phyloP scores from a whole-genome alignment of 257 asterid species.

The Mitragyna speciosa region DNA sequence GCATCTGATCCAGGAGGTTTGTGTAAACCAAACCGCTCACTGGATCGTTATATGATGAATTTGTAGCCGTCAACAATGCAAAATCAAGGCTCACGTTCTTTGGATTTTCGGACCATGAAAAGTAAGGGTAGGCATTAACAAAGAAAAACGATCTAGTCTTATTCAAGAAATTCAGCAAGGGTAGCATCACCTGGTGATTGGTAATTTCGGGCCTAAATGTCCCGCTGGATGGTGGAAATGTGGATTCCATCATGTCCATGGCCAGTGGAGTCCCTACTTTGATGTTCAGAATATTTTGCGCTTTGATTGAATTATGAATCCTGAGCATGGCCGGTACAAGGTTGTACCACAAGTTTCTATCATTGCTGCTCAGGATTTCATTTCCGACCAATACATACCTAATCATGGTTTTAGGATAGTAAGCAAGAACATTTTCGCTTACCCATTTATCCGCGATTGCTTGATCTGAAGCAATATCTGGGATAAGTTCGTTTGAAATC shows the following conservation, averaged over 20 bases:
- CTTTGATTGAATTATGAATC: constrained; percentile 37
- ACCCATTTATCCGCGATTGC: constrained; percentile 57
- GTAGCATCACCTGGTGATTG: constrained; percentile 36
- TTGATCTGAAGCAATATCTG: constrained; percentile 51
- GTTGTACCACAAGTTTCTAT: constrained; percentile 40
- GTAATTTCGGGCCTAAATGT: constrained; percentile 45
- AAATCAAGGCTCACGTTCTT: constrained; percentile 38
- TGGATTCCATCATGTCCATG: constrained; percentile 57
- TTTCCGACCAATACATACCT: constrained; percentile 66
- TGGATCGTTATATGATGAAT: constrained; percentile 38
- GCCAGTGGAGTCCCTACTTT: constrained; percentile 71
- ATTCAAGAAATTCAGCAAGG: constrained; percentile 51
- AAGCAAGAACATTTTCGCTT: constrained; percentile 44
- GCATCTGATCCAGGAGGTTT: constrained; percentile 72
- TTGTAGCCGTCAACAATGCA: constrained; percentile 47
- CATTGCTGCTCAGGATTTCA: constrained; percentile 51
- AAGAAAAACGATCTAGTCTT: constrained; percentile 53
- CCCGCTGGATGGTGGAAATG: constrained; percentile 74
- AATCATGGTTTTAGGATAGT: constrained; percentile 55
- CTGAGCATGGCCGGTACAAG: constrained; percentile 71
- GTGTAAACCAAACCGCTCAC: constrained; percentile 51
- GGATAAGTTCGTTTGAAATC: constrained; percentile 50
- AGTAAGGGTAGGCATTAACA: constrained; percentile 59
- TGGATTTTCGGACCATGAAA: constrained; percentile 57
- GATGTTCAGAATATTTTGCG: constrained; percentile 52